Percentiles rank a stretch among this genome's conserved stretches.
Conservation (phyloP, 1,284 basidiomycete genomes). For the Coriolopsis trogii region DNA sequence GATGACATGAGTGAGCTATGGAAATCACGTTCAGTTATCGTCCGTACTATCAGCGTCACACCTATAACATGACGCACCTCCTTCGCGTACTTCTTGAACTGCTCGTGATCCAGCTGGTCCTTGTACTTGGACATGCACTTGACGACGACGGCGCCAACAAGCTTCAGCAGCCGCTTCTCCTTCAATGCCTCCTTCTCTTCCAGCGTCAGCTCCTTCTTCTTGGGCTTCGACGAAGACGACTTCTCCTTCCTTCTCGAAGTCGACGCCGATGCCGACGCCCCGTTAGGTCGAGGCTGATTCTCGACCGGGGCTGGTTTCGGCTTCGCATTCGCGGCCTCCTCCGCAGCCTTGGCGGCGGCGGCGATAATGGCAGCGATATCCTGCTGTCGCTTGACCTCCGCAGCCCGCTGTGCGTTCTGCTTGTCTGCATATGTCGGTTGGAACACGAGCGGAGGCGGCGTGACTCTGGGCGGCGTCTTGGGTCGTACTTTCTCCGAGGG, state of each 20-base stretch:
- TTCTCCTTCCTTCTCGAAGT: conserved; percentile 37
- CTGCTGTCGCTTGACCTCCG: conserved; percentile 23
- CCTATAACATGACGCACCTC: conserved; percentile 57
- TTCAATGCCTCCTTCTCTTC: conserved; percentile 71
- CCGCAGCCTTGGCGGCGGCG: conserved; percentile 47
- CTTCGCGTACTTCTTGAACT: conserved; percentile 95
- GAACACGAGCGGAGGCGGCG: too few relatives aligned
- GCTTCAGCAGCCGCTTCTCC: conserved; percentile 82
- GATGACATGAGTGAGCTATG: conserved; percentile 77
- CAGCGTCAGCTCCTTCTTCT: conserved; percentile 46
- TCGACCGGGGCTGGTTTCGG: conserved; percentile 16
- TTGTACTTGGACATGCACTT: conserved; percentile 90
- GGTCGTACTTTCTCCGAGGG: conserved; percentile 15
- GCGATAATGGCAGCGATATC: conserved; percentile 52
- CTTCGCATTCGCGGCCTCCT: conserved; percentile 31
- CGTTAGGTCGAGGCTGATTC: conserved; percentile 18
- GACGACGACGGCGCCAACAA: conserved; percentile 90
- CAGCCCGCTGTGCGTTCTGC: conserved; percentile 6
- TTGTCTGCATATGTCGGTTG: too few relatives aligned
- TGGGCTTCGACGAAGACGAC: conserved; percentile 36
- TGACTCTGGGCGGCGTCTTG: conserved; percentile 9
- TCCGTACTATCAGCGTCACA: not conserved
- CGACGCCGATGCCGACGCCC: conserved; percentile 11
- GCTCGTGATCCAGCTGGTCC: conserved; percentile 78
- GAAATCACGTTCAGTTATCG: not conserved